These are phyloP conservation scores for Annulohypoxylon truncatum DNA, from an alignment of 2,329 filamentous ascomycete species.

Conservation along the genomic window DNA sequence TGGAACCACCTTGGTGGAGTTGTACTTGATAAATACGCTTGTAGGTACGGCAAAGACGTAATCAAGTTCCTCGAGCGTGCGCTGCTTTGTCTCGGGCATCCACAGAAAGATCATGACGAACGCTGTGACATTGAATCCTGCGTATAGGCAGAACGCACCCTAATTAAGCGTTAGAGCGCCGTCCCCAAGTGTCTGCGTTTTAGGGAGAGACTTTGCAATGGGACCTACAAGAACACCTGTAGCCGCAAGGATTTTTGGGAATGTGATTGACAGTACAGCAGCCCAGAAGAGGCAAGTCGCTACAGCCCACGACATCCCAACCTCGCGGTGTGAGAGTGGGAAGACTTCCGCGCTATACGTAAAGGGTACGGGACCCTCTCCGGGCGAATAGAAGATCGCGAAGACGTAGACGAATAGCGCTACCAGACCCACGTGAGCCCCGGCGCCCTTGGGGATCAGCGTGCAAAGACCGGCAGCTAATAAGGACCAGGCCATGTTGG, in stretches of 20 bases:
- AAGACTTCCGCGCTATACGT: slow-evolving; percentile 75
- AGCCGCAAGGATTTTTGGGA: slow-evolving; percentile 55
- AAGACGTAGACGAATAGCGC: slow-evolving; percentile 74
- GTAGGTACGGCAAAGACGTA: slow-evolving; percentile 38
- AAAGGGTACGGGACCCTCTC: slow-evolving; percentile 63
- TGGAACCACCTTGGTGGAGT: slow-evolving; percentile 33
- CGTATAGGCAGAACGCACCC: slow-evolving; percentile 61
- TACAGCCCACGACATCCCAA: slow-evolving; percentile 68
- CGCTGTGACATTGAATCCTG: slow-evolving; percentile 58
- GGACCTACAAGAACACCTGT: slow-evolving; percentile 52
- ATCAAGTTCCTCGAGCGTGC: slow-evolving; percentile 40
- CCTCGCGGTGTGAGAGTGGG: slow-evolving; percentile 68
- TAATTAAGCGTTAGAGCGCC: slow-evolving; percentile 21
- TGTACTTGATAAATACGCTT: slow-evolving; percentile 35
- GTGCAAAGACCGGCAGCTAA: slow-evolving; percentile 54
- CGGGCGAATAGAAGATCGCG: slow-evolving; percentile 56
- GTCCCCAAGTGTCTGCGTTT: background rate
- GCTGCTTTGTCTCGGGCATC: slow-evolving; percentile 54
- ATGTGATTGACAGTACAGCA: slow-evolving; percentile 57
- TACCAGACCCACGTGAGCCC: slow-evolving; percentile 62
- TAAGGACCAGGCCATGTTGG: slow-evolving; percentile 71
- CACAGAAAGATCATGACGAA: slow-evolving; percentile 55
- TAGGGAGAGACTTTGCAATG: background rate
- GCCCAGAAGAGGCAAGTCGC: slow-evolving; percentile 52
- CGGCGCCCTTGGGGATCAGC: slow-evolving; percentile 47